phyloP scores from a whole-genome alignment of 176 grass and related monocot species.

The Phoenix roebelenii region DNA sequence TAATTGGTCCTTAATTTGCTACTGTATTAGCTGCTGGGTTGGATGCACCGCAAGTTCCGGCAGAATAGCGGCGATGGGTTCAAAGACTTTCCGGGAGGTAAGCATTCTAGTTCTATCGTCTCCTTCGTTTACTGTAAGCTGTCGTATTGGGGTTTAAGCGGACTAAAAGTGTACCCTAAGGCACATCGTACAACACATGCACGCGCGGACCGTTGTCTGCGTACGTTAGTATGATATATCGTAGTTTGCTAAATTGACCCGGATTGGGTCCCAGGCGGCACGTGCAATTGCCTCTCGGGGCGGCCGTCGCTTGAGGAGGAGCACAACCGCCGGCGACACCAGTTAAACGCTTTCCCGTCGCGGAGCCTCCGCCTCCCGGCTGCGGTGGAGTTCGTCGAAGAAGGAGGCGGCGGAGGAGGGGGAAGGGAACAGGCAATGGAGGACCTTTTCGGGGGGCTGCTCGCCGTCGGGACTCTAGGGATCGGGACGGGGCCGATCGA shows the following conservation, averaged over 20 bases:
- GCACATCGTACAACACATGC: not conserved
- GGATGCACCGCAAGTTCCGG: conserved; percentile 91
- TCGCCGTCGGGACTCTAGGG: conserved; percentile 31
- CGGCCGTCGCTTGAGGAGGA: conserved; percentile 35
- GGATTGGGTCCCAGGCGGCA: conserved; percentile 33
- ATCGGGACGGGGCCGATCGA: not conserved
- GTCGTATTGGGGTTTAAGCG: not conserved
- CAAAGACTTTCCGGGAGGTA: conserved; percentile 46
- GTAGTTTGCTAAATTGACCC: not conserved
- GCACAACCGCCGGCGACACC: conserved; percentile 20
- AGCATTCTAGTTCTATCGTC: conserved; percentile 37
- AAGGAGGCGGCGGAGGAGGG: not conserved
- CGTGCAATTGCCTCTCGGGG: conserved; percentile 43
- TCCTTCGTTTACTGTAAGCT: not conserved
- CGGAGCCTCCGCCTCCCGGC: conserved; percentile 13
- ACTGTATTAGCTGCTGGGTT: conserved; percentile 62
- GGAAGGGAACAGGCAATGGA: not conserved
- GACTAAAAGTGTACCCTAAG: not conserved
- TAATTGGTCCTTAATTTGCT: not conserved
- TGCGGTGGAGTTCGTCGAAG: conserved; percentile 7
- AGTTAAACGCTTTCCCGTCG: not conserved
- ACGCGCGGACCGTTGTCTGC: not conserved
- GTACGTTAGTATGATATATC: not conserved
- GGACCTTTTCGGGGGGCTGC: conserved; percentile 23
- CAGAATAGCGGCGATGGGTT: conserved; percentile 62